Conservation (phyloP, 1,284 basidiomycete genomes). For the Moesziomyces aphidis region DNA sequence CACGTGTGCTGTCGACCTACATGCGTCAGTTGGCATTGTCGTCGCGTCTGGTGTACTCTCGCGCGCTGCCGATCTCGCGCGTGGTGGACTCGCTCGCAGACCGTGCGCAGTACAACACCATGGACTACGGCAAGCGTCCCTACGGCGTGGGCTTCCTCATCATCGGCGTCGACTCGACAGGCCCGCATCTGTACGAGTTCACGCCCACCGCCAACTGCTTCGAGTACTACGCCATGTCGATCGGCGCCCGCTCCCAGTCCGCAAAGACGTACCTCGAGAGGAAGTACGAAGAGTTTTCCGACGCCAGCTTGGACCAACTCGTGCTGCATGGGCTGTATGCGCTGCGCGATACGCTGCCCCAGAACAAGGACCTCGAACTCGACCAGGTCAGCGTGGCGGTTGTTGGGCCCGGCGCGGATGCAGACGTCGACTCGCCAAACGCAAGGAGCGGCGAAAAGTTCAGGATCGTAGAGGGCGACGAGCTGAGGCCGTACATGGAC, state of each 20-base stretch:
- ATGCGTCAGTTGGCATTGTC: conserved; percentile 99
- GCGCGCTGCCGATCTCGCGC: conserved; percentile 91
- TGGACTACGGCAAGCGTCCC: conserved; percentile 95
- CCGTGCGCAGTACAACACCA: conserved; percentile 99
- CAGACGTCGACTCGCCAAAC: conserved; percentile 49
- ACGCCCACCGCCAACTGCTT: conserved; percentile 96
- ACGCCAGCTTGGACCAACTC: conserved; percentile 53
- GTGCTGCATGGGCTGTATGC: conserved; percentile 63
- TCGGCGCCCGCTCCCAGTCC: conserved; percentile 95
- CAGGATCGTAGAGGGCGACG: conserved; percentile 62
- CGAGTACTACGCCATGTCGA: conserved; percentile 98
- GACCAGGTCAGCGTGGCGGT: conserved; percentile 61
- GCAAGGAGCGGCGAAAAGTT: conserved; percentile 61
- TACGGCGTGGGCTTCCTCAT: conserved; percentile 99
- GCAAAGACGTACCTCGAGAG: conserved; percentile 99
- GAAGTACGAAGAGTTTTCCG: conserved; percentile 83
- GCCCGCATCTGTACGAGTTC: conserved; percentile 98
- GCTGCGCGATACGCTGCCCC: conserved; percentile 64
- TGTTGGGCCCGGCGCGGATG: conserved; percentile 66
- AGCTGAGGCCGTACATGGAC: conserved; percentile 59
- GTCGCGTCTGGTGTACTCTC: conserved; percentile 92
- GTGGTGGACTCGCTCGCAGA: conserved; percentile 94
- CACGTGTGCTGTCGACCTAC: conserved; percentile 87
- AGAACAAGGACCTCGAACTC: conserved; percentile 65
- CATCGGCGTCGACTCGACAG: conserved; percentile 91